Evolutionary conservation across 2,329 filamentous ascomycete species (phyloP), one percentile per base, ranked within the genome.

Genomic region (Microdochium bolleyi): DNA sequence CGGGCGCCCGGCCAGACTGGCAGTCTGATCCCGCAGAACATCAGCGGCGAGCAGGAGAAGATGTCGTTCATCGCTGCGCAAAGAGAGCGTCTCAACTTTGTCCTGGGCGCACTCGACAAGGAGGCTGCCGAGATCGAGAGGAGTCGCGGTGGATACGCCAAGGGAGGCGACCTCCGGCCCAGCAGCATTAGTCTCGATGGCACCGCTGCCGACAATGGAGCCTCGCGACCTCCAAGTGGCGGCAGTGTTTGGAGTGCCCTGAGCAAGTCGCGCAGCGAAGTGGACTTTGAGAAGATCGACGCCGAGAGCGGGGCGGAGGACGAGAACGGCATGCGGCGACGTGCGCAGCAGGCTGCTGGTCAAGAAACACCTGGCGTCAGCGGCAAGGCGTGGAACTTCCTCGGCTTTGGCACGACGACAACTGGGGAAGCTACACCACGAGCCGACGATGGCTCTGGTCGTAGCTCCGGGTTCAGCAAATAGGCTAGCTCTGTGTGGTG

Each of bases 241-340:
- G 67, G 75, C 49, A 76, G 74, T 58, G 67, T 67, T 50, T 69
- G 69, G 61, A 79, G 77, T 56, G 82, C 75, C 2, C 71, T 95
- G 61, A 86, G 82, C 61, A 92, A 92, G 72, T 92, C 88, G 64
- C 84, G 84, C 57, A 95, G 89, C 67, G 91, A 96, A 65, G 82
- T 81, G 21, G 92, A 95, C 61, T 96, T 96, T 64, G 91, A 95
- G 64, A 88, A 89, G 66, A 89, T 95, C 59, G 88, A 94, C 56
- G 83, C 85, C 32, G 87, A 92, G 64, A 86, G 84, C 62, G 78
- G 78, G 10, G 73, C 73, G 24, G 84, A 82, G 62, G 80, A 81
- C 48, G 75, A 73, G 30, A 73, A 61, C 10, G 62, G 61, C 19
- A 62, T 70, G 24, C 57, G 60, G 49, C 55, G 64, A 53, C 60